phyloP scores from a whole-genome alignment of 2,329 filamentous ascomycete genomes.

The Elsinoe australis region DNA sequence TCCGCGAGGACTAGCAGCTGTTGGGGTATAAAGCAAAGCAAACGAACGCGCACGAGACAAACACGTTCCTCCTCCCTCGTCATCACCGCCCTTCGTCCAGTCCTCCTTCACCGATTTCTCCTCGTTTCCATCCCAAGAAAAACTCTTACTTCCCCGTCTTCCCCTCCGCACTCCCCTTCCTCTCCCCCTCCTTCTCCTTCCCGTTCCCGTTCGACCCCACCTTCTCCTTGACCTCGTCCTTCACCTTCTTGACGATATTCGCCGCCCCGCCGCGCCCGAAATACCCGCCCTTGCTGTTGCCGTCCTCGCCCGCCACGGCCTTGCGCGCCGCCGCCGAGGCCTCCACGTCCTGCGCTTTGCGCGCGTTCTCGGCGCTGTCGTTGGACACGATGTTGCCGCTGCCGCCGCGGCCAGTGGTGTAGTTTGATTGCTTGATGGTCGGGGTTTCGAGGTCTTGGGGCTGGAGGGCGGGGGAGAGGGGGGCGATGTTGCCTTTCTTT shows the following conservation, averaged over 20 bases:
- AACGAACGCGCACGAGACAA: no score
- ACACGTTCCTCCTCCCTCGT: no score
- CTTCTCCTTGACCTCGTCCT: slow-evolving; percentile 27
- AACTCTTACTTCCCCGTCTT: no score
- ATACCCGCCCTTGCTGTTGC: slow-evolving; percentile 55
- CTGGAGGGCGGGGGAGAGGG: slow-evolving; percentile 31
- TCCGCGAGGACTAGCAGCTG: no score
- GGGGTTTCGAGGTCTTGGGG: slow-evolving; percentile 65
- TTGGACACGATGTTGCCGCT: slow-evolving; percentile 80
- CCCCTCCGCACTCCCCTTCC: slow-evolving; percentile 32
- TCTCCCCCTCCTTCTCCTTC: slow-evolving; percentile 30
- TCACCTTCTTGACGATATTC: slow-evolving; percentile 50
- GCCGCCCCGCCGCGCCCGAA: slow-evolving; percentile 68
- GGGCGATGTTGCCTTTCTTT: slow-evolving; percentile 47
- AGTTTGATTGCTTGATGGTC: slow-evolving; percentile 70
- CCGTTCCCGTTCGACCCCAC: neutral
- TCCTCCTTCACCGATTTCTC: no score
- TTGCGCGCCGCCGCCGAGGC: slow-evolving; percentile 41
- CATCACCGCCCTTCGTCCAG: no score
- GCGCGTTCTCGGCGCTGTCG: slow-evolving; percentile 61
- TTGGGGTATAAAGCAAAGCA: no score
- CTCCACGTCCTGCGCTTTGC: slow-evolving; percentile 75
- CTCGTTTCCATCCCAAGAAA: no score
- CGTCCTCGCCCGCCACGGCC: slow-evolving; percentile 43
- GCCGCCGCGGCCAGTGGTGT: slow-evolving; percentile 84